These are phyloP conservation scores for Phytophthora kernoviae DNA, from an alignment of 352 stramenopile species.

Conservation along the genomic window DNA sequence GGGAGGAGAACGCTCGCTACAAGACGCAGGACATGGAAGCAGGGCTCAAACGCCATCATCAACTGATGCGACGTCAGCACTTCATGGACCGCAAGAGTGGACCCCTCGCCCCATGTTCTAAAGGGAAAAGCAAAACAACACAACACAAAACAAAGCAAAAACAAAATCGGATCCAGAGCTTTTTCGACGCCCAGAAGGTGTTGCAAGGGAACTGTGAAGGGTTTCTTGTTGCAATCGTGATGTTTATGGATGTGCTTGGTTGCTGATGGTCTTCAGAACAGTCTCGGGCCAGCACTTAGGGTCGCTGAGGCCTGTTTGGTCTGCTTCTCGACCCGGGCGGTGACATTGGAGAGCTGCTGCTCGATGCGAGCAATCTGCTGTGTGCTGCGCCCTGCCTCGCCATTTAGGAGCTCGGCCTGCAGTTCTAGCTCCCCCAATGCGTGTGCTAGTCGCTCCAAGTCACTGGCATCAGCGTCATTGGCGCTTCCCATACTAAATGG, in stretches of 20 bases:
- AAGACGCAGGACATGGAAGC: slow-evolving; percentile 75
- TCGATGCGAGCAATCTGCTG: slow-evolving; percentile 79
- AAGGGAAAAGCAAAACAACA: neutral
- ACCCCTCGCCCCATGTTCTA: slow-evolving; percentile 51
- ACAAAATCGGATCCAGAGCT: neutral
- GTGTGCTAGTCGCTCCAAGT: slow-evolving; percentile 65
- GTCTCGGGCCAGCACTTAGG: slow-evolving; percentile 38
- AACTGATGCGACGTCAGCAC: slow-evolving; percentile 82
- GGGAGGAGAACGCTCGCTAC: slow-evolving; percentile 65
- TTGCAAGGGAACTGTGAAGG: slow-evolving; percentile 4
- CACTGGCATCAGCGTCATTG: slow-evolving; percentile 32
- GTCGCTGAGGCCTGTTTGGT: slow-evolving; percentile 62
- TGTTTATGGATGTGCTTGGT: slow-evolving; percentile 1
- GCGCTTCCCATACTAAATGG: slow-evolving; percentile 20
- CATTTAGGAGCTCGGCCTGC: slow-evolving; percentile 70
- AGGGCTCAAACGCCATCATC: slow-evolving; percentile 73
- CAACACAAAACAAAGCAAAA: neutral
- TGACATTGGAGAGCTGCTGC: slow-evolving; percentile 66
- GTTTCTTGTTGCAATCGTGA: neutral
- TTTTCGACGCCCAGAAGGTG: neutral
- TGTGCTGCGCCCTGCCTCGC: slow-evolving; percentile 67
- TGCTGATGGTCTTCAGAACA: slow-evolving; percentile 39
- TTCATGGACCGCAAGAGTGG: slow-evolving; percentile 84
- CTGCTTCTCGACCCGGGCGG: slow-evolving; percentile 71
- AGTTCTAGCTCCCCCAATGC: slow-evolving; percentile 73